Evolutionary conservation across 768 basidiomycete genomes (phyloP), one percentile per base, ranked within the genome.

Genomic region (Cyclocybe aegerita): DNA sequence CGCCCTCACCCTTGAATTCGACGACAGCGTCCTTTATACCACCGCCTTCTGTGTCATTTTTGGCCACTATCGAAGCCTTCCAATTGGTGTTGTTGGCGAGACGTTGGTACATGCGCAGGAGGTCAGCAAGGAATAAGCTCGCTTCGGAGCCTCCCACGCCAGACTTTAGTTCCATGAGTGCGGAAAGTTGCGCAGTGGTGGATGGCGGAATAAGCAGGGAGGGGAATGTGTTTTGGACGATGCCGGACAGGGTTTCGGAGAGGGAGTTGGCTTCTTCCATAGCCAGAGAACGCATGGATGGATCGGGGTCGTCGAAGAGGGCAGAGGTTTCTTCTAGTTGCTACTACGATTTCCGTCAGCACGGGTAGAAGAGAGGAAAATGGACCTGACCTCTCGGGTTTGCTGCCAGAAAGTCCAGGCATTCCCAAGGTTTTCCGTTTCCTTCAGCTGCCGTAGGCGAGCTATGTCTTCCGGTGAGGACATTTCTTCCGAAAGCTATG

Each of bases 121-220:
- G 64, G 45, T 95, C 88, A 0, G 71, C 77, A 1, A 90, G 74
- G 58, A 98, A 98, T 0, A 97, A 74, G 14, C 83, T 81, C 1
- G 94, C 80, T 65, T 99, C 96, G 0, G 86, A 84, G 0, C 96
- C 96, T 0, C 96, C 96, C 0, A 94, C 92, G 11, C 94, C 96
- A 0, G 93, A 83, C 60, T 96, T 96, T 42, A 98, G 72, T 60
- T 98, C 96, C 54, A 99, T 71, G 43, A 98, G 74, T 2, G 91
- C 92, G 8, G 88, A 87, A 11, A 91, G 72, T 2, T 78, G 66
- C 0, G 72, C 70, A 1, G 91, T 92, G 3, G 76, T 56, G 0
- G 90, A 90, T 0, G 82, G 71, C 0, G 91, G 93, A 2, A 90
- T 75, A 49, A 96, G 81, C 2, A 93, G 76, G 0, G 76, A 57